Base-by-base conservation (phyloP, 2,329 filamentous ascomycete genomes). In the Colletotrichum phormii region DNA sequence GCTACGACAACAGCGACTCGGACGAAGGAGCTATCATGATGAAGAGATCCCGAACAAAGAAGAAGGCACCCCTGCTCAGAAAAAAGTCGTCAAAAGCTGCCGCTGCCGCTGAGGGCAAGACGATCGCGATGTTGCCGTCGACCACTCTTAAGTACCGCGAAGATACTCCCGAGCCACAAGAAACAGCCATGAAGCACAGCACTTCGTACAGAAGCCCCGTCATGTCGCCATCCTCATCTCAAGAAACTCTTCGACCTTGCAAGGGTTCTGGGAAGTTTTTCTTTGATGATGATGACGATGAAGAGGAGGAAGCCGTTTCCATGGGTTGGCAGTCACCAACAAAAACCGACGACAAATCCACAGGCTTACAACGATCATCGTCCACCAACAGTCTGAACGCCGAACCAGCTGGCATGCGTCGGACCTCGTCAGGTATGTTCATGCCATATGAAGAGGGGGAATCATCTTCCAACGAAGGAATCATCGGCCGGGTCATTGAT, bases 391-490 rank as follows among this genome's bases (percentile, higher is more conserved):
- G 84, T 73, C 81, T 89, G n/a, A 81, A 79, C n/a, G 85, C 84
- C 24, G 87, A 89, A 72, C 84, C 87, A 55, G 85, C 82, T 22
- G 91, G 92, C 64, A 92, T 97, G 86, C 91, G 92, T 74, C 89
- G 95, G 76, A 97, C 94, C 24, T 87, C 91, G 63, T 97, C 94
- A 51, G 95, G 95, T 76, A 97, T 97, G 94, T 93, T 97, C 78
- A 95, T 97, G 93, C 94, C 95, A 8, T 93, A 92, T 77, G 93
- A 95, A 77, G 93, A 95, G 77, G 91, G 91, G 73, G 93, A 95
- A 75, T 85, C 82, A 80, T 87, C 82, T 59, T 85, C 87, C 73
- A 89, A 85, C 78, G 86, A 88, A 64, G 92, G 93, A 59, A 87
- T 97, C 67, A 89, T 97, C 79, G 93, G 94, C 73, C 91, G 92